Evolutionary conservation across 768 basidiomycete species (phyloP).

Genomic region (Tricholoma terreum): DNA sequence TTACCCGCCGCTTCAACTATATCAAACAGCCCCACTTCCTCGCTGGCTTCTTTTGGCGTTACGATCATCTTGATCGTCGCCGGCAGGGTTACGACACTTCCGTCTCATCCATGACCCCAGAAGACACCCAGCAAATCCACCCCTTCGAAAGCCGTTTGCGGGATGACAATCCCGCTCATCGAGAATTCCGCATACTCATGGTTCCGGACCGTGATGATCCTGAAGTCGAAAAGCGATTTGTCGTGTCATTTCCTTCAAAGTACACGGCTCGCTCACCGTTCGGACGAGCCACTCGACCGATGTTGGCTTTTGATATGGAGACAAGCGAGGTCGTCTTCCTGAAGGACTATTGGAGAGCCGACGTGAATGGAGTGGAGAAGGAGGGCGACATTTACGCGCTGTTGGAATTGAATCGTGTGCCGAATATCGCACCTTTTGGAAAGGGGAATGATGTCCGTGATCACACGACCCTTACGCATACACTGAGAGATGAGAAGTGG

Average conservation of each 20-base stretch:
- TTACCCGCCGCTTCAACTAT: slow-evolving; percentile 24
- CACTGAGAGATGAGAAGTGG: not conserved
- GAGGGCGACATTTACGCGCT: slow-evolving; percentile 20
- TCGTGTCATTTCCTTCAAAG: slow-evolving; percentile 9
- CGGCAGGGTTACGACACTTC: slow-evolving; percentile 19
- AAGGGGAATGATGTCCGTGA: slow-evolving; percentile 20
- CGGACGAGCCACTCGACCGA: slow-evolving; percentile 21
- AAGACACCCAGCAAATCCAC: not conserved
- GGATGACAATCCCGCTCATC: not conserved
- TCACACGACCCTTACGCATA: slow-evolving; percentile 4
- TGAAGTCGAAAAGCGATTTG: slow-evolving; percentile 1
- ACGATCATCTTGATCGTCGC: slow-evolving; percentile 9
- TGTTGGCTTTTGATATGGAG: slow-evolving; percentile 13
- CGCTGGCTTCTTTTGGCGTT: slow-evolving; percentile 24
- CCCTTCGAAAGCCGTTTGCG: not conserved
- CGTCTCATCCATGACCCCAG: not conserved
- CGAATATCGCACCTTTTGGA: slow-evolving; percentile 20
- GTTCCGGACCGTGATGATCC: not conserved
- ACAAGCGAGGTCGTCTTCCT: slow-evolving; percentile 21
- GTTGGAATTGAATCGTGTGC: slow-evolving; percentile 16
- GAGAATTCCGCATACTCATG: not conserved
- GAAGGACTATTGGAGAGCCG: slow-evolving; percentile 30
- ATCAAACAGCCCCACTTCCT: slow-evolving; percentile 8
- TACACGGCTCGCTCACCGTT: slow-evolving; percentile 15
- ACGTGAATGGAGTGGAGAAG: slow-evolving; percentile 6